phyloP scores from a whole-genome alignment of 1,139 yeast species.

The Yamadazyma sp. region DNA sequence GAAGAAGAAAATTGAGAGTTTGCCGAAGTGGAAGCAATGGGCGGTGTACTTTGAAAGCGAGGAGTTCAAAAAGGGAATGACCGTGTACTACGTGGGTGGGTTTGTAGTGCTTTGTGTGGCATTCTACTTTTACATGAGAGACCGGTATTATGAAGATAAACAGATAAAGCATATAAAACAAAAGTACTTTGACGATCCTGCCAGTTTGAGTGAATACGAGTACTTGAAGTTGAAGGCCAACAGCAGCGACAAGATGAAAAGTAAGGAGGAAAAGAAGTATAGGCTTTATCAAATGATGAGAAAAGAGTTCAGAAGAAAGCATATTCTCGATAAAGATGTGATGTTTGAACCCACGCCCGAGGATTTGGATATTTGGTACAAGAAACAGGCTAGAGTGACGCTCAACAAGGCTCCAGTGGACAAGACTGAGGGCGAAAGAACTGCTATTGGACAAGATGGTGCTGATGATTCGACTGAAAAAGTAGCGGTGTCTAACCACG shows the following conservation, averaged over 20 bases:
- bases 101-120: slow-evolving; percentile 57
- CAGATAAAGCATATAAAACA: slow-evolving; percentile 51
- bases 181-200: slow-evolving; percentile 40
- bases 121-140: slow-evolving; percentile 67
- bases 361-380: slow-evolving; percentile 47
- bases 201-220: slow-evolving; percentile 59
- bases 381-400: slow-evolving; percentile 35
- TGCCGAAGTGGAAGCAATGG: slow-evolving; percentile 44
- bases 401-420: slow-evolving; percentile 27
- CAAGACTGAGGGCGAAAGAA: slow-evolving; percentile 15
- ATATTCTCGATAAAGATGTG: slow-evolving; percentile 42
- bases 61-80: slow-evolving; percentile 40
- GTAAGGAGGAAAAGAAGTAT: slow-evolving; percentile 55
- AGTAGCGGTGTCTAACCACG: slow-evolving; percentile 22
- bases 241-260: slow-evolving; percentile 49
- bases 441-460: not conserved
- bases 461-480: not conserved
- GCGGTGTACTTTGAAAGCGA: slow-evolving; percentile 36
- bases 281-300: slow-evolving; percentile 53
- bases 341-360: slow-evolving; percentile 55
- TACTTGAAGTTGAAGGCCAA: slow-evolving; percentile 57
- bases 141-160: slow-evolving; percentile 62
- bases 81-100: slow-evolving; percentile 54
- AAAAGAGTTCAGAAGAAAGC: slow-evolving; percentile 50
- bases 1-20: slow-evolving; percentile 21